phyloP scores from a whole-genome alignment of 371 early-diverging fungal species.

The Mortierella sp. region DNA sequence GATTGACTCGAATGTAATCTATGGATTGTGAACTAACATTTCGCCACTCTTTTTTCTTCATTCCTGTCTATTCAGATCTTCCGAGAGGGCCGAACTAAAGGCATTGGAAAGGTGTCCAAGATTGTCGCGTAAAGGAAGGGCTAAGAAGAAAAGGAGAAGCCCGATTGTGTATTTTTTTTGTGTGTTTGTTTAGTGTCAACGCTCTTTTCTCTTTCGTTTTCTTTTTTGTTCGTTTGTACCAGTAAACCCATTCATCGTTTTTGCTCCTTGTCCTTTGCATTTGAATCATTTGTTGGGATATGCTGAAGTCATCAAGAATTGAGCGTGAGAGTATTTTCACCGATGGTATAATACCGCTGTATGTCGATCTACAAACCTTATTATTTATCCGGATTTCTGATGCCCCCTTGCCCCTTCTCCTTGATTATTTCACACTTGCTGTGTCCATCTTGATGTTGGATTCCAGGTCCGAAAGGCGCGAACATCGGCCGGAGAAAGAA shows the following conservation, averaged over 20 bases:
- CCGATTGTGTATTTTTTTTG: background rate
- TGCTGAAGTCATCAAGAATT: background rate
- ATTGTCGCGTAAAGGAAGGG: constrained; percentile 44
- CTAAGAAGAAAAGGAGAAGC: background rate
- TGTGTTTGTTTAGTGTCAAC: background rate
- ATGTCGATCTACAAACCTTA: background rate
- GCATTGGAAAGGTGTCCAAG: constrained; percentile 87
- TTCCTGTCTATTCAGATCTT: constrained; percentile 63
- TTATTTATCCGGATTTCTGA: background rate
- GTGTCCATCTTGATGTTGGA: background rate
- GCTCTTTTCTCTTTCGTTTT: too few species aligned
- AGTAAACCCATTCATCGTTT: background rate
- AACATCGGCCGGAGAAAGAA: background rate
- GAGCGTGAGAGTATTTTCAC: background rate
- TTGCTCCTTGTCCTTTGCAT: background rate
- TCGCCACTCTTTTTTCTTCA: background rate
- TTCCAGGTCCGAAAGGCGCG: background rate
- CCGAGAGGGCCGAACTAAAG: constrained; percentile 93
- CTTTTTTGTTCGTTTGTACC: background rate
- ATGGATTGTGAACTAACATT: constrained; percentile 12
- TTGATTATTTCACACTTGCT: background rate
- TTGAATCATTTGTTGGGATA: background rate
- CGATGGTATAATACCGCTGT: too few species aligned
- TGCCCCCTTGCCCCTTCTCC: background rate
- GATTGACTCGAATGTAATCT: background rate